Evolutionary conservation across 1,284 basidiomycete species (phyloP), one percentile per base, ranked within the genome.

Genomic region (Ustilago curta): DNA sequence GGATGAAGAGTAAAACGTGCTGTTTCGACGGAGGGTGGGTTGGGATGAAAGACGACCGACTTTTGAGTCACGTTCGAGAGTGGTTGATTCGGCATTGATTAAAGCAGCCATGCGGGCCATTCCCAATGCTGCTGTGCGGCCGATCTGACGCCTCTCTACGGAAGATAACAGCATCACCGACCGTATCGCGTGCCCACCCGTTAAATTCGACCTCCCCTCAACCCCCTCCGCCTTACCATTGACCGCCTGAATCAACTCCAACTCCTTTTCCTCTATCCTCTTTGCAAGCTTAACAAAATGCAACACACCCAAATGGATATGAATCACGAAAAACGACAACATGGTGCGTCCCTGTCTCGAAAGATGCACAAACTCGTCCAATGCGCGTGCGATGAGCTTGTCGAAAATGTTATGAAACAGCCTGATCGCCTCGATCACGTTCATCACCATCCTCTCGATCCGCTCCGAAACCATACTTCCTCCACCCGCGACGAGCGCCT

Each of bases 391-490:
- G 14, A 76, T 73, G 8, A 76, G 43, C 29, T 64, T 52, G 42
- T 73, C 74, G 44, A 76, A 76, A 39, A 76, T 76, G 44, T 44
- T 68, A 50, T 76, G 74, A 37, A 76, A 76, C 27, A 76, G 39
- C 2, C 70, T 42, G 5, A 76, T 55, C 5, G 70, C 66, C 14
- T 76, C 74, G 23, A 76, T 44, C 5, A 76, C 64, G 39, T 76
- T 76, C 60, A 69, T 68, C 21, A 71, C 69, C 73, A 76, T 68
- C 65, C 66, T 76, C 16, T 76, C 73, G 31, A 69, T 51, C n/a
- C 48, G 44, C 9, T 76, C 69, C 6, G 58, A 52, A 9, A 76
- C 62, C 2, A 76, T 58, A 19, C 49, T 59, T 1, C 66, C 70
- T 5, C 65, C 66, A 18, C 61, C 69, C 1, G 43, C 44, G 37